Evolutionary conservation across 108 stramenopile species (phyloP).

Genomic region (Pseudonitzschia delicatissima): DNA sequence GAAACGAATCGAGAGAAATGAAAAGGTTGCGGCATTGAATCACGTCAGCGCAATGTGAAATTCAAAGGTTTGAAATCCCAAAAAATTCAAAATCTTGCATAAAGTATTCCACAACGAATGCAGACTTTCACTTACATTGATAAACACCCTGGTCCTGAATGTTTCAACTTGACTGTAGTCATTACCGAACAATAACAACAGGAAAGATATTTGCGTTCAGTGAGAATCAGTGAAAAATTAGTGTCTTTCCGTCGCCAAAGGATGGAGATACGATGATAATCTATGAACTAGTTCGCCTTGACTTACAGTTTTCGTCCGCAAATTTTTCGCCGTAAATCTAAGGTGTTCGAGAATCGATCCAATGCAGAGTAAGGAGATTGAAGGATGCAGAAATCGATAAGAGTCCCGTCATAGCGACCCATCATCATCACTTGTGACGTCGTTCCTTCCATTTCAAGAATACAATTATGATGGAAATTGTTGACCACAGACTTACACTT

Average conservation of each 20-base stretch:
- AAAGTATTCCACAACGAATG: too few species aligned
- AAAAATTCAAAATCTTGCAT: too few species aligned
- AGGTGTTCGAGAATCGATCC: background rate
- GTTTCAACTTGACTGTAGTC: slow-evolving; percentile 45
- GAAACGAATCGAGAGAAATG: too few species aligned
- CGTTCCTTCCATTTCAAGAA: background rate
- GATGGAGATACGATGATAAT: too few species aligned
- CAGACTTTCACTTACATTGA: background rate
- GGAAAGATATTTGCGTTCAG: background rate
- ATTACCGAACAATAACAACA: background rate
- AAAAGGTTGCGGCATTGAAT: too few species aligned
- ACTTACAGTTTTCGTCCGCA: slow-evolving; percentile 93
- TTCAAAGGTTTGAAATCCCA: too few species aligned
- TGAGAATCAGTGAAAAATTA: background rate
- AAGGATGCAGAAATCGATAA: background rate
- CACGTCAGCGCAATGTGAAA: too few species aligned
- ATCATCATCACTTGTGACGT: too few species aligned
- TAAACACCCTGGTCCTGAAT: slow-evolving; percentile 43
- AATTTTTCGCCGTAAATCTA: slow-evolving; percentile 94
- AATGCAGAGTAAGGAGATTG: background rate
- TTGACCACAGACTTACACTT: slow-evolving; percentile 6
- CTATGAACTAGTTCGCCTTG: too few species aligned
- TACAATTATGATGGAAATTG: background rate
- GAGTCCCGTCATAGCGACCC: too few species aligned
- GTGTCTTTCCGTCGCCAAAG: too few species aligned